Evolutionary conservation across 176 grass and related monocot species (phyloP).

Genomic region (Carex kokanica): DNA sequence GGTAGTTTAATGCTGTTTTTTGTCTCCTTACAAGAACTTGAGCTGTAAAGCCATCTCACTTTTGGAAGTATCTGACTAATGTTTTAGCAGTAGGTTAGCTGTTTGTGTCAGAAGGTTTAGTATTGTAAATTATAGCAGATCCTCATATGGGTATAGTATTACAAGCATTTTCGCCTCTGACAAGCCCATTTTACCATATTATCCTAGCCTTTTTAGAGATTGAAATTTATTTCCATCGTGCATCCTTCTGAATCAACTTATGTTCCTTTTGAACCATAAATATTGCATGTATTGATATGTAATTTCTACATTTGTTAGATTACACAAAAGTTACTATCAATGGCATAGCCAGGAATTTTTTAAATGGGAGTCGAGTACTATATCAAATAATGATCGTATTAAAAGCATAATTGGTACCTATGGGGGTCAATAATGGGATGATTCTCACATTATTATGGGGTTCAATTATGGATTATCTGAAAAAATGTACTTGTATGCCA

Average conservation of each 20-base stretch:
- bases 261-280: neutral
- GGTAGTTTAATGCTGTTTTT: neutral
- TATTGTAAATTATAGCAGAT: neutral
- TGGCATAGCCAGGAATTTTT: too few relatives aligned
- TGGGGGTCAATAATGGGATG: too few relatives aligned
- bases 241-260: neutral
- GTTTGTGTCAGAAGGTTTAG: neutral
- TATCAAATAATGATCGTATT: too few relatives aligned
- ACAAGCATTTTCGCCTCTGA: neutral
- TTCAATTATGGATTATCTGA: too few relatives aligned
- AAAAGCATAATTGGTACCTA: too few relatives aligned
- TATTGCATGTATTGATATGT: neutral
- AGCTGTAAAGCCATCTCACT: neutral
- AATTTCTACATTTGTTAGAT: neutral
- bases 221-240: neutral
- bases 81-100: conserved; percentile 16
- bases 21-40: neutral
- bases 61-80: conserved; percentile 17
- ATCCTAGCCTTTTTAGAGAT: neutral
- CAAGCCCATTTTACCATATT: neutral
- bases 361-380: too few relatives aligned
- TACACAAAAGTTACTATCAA: neutral
- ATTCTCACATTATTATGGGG: too few relatives aligned
- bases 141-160: neutral
- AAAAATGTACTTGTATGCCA: too few relatives aligned